phyloP scores from a whole-genome alignment of 345 rosid species.

The Cardiospermum halicacabum region DNA sequence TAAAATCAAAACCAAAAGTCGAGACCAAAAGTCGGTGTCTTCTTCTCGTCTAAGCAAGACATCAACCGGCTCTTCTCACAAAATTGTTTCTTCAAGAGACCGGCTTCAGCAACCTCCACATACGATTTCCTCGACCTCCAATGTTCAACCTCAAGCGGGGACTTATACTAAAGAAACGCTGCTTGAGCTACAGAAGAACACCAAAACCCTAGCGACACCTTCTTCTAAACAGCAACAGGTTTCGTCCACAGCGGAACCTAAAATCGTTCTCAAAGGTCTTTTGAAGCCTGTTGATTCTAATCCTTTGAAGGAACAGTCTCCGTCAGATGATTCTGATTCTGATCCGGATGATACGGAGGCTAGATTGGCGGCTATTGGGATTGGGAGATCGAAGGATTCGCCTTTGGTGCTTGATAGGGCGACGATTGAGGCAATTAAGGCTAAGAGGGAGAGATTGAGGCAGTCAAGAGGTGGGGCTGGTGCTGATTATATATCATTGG shows the following conservation, averaged over 20 bases:
- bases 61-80: conserved; percentile 46
- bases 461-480: conserved; percentile 51
- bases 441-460: conserved; percentile 60
- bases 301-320: not conserved
- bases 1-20: conserved; percentile 19
- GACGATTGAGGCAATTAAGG: conserved; percentile 57
- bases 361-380: conserved; percentile 29
- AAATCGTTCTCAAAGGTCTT: conserved; percentile 51
- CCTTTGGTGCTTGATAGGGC: conserved; percentile 41
- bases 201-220: conserved; percentile 53
- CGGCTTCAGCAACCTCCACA: conserved; percentile 27
- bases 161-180: conserved; percentile 83
- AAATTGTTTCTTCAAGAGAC: conserved; percentile 50
- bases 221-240: conserved; percentile 40
- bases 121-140: conserved; percentile 41
- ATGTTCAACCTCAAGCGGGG: conserved; percentile 84
- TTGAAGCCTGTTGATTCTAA: conserved; percentile 33
- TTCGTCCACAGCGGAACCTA: conserved; percentile 44
- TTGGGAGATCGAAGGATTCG: conserved; percentile 29
- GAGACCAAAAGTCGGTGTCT: too few relatives aligned
- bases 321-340: not conserved
- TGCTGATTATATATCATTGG: conserved; percentile 75
- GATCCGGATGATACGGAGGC: conserved; percentile 21
- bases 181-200: conserved; percentile 84
- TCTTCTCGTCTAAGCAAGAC: conserved; percentile 35